phyloP scores from a whole-genome alignment of 345 rosid genomes.

The Abelmoschus esculentus region DNA sequence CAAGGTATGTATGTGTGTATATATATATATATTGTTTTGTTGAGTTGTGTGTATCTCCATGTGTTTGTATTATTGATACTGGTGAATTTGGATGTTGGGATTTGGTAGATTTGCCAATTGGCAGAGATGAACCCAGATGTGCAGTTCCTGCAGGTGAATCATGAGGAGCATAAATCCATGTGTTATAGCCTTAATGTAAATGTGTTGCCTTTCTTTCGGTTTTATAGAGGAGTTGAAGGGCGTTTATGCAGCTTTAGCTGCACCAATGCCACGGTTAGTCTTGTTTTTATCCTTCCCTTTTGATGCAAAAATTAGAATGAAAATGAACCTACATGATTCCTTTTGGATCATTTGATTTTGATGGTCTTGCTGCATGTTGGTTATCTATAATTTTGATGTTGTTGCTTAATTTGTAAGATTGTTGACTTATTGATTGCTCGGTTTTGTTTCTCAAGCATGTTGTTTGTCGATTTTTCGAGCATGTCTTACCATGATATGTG shows the following conservation, averaged over 20 bases:
- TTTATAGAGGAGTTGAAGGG: conserved; percentile 82
- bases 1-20: conserved; percentile 47
- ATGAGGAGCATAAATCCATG: conserved; percentile 94
- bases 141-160: conserved; percentile 79
- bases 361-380: not conserved
- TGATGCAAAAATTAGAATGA: not conserved
- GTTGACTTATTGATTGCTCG: not conserved
- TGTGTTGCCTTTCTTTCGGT: conserved; percentile 82
- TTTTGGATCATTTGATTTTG: not conserved
- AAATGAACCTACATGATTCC: not conserved
- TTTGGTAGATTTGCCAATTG: conserved; percentile 64
- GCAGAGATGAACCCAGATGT: conserved; percentile 73
- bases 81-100: conserved; percentile 1
- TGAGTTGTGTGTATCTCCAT: not conserved
- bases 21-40: not conserved
- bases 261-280: conserved; percentile 91
- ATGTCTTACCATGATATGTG: not conserved
- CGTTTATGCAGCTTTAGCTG: conserved; percentile 94
- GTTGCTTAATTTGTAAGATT: not conserved
- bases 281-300: not conserved
- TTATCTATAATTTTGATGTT: not conserved
- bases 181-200: conserved; percentile 89
- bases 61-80: not conserved
- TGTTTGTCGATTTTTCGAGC: not conserved
- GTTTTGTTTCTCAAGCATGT: not conserved